These are phyloP conservation scores for Ogataea hybrid DNA, from an alignment of 1,139 yeast genomes.

Conservation along the genomic window DNA sequence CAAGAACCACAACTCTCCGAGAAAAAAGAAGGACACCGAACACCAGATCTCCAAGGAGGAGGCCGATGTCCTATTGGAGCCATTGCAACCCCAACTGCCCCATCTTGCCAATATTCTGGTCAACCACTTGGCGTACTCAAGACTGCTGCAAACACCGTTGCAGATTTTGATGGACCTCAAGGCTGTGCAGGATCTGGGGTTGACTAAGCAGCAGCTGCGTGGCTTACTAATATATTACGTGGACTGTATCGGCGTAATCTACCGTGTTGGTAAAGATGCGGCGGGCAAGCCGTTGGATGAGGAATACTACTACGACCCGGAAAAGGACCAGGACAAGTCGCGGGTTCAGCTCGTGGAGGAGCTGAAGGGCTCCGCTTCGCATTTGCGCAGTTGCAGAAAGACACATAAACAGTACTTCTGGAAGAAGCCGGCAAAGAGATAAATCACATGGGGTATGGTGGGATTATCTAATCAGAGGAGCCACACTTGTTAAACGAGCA, in stretches of 20 bases:
- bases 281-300: conserved; percentile 93
- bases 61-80: conserved; percentile 17
- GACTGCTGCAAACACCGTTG: conserved; percentile 78
- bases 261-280: conserved; percentile 90
- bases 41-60: conserved; percentile 20
- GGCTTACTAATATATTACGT: conserved; percentile 44
- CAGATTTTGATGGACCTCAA: conserved; percentile 54
- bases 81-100: conserved; percentile 31
- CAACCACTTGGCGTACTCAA: conserved; percentile 87
- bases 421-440: conserved; percentile 57
- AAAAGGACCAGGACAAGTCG: conserved; percentile 68
- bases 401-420: conserved; percentile 91
- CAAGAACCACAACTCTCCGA: conserved; percentile 11
- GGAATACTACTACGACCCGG: conserved; percentile 88
- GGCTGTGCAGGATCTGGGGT: conserved; percentile 48
- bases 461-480: conserved; percentile 7
- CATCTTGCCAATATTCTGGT: conserved; percentile 64
- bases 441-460: conserved; percentile 7
- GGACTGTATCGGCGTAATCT: conserved; percentile 74
- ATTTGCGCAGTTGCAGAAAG: conserved; percentile 81
- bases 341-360: conserved; percentile 71
- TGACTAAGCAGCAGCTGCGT: conserved; percentile 35
- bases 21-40: conserved; percentile 16
- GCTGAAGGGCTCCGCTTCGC: conserved; percentile 68
- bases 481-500: conserved; percentile 1